Evolutionary conservation across 2,329 filamentous ascomycete genomes (phyloP), one percentile per base, ranked within the genome.

Genomic region (Trichoderma simmonsii): DNA sequence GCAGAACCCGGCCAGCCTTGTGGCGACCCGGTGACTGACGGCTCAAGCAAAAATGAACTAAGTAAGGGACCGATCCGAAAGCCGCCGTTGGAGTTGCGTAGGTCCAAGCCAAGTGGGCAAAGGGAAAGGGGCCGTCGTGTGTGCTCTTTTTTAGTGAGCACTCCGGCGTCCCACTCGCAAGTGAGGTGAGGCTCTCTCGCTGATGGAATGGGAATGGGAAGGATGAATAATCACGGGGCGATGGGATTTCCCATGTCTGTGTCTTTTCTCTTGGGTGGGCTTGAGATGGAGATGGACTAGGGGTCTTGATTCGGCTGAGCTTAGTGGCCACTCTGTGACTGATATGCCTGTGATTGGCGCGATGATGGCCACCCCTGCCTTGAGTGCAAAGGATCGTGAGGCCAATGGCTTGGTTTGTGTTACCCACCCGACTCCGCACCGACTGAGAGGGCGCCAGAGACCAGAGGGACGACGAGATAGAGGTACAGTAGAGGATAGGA

Each of bases 191-290:
- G 57, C 57, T 60, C 24, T 68, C 30, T 39, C 34, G 39, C 30
- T 32, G 63, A 36, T 32, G 70, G 30, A 63, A 57, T 36, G 39
- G 70, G 51, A 34, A 34, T 34, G 57, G 18, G 18, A n/a, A 69
- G 48, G 70, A 72, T 72, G 70, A 69, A 72, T 72, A 72, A 72
- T 72, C 70, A 69, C 56, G 39, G 70, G 26, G 30, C 28, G 48
- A 60, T 54, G 61, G 34, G 69, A 32, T 57, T 65, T 66, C 69
- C 57, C 51, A 59, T 71, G 61, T 51, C 24, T 71, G 60, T 34
- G 9, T 64, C 51, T 36, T 28, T 32, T 64, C 34, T 36, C 28
- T 63, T 65, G 69, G 69, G 60, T 56, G 68, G 68, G 68, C 30
- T 56, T 36, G 43, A 15, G 61, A 21, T n/a, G 48, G 62, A n/a